Evolutionary conservation across 1,139 yeast genomes (phyloP).

Genomic region (Sugiyamaella novakii): DNA sequence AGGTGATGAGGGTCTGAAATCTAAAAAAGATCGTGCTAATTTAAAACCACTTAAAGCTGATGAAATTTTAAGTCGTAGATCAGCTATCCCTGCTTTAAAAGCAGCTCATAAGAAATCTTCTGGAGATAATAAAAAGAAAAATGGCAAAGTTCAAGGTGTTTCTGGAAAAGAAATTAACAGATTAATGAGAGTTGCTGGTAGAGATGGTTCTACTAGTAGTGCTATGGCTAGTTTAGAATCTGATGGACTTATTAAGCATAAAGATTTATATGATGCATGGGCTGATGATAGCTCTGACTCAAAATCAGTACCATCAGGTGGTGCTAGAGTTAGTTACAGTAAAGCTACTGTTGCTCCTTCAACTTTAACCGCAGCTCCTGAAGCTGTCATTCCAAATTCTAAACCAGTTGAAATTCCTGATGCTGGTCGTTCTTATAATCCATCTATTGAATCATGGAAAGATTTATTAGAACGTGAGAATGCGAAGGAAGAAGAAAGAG

Average conservation of each 20-base stretch:
- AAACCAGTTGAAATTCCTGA: slow-evolving; percentile 59
- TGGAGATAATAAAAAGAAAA: slow-evolving; percentile 41
- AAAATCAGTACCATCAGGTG: background rate
- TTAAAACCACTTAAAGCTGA: slow-evolving; percentile 57
- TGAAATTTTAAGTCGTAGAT: slow-evolving; percentile 75
- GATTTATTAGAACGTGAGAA: slow-evolving; percentile 67
- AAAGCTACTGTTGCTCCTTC: slow-evolving; percentile 30
- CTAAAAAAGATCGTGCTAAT: slow-evolving; percentile 45
- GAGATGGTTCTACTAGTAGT: slow-evolving; percentile 54
- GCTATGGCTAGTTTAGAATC: slow-evolving; percentile 56
- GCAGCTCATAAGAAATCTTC: slow-evolving; percentile 46
- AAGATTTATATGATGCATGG: slow-evolving; percentile 68
- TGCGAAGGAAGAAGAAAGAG: slow-evolving; percentile 64
- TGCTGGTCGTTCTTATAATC: slow-evolving; percentile 93
- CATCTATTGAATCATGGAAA: slow-evolving; percentile 84
- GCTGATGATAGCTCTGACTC: slow-evolving; percentile 38
- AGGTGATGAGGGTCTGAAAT: slow-evolving; percentile 52
- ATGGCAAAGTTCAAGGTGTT: slow-evolving; percentile 62
- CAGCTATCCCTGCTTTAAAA: slow-evolving; percentile 73
- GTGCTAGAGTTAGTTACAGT: slow-evolving; percentile 9
- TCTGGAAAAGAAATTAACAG: slow-evolving; percentile 66
- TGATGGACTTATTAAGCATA: slow-evolving; percentile 58
- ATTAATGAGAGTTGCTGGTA: slow-evolving; percentile 79
- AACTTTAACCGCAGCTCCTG: slow-evolving; percentile 61
- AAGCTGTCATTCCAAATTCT: slow-evolving; percentile 44